Evolutionary conservation across 768 basidiomycete species (phyloP).

Genomic region (Piloderma croceum): DNA sequence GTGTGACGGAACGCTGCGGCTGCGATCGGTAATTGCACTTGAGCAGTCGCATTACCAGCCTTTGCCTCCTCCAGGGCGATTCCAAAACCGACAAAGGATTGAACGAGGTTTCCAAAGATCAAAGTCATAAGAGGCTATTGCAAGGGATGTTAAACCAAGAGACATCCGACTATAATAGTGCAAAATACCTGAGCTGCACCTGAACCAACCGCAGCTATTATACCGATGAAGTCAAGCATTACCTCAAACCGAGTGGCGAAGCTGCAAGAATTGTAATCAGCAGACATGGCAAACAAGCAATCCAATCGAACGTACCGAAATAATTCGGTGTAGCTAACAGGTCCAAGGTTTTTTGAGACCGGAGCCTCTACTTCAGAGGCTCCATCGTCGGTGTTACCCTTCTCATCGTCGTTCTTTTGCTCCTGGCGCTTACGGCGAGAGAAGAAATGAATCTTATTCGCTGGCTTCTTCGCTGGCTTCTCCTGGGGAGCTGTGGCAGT

Average conservation of each 20-base stretch:
- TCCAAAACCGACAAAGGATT: conserved; percentile 63
- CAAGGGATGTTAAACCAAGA: neutral
- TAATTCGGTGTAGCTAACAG: conserved; percentile 38
- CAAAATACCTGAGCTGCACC: conserved; percentile 73
- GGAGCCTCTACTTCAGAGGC: no score
- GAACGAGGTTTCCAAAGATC: conserved; percentile 78
- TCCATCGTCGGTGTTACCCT: no score
- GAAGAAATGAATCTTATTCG: no score
- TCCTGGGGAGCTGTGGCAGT: no score
- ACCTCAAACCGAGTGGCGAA: conserved; percentile 73
- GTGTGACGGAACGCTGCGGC: conserved; percentile 45
- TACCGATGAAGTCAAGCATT: conserved; percentile 59
- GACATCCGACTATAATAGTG: neutral
- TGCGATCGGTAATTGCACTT: conserved; percentile 21
- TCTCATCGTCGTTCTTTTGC: no score
- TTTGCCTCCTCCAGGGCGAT: conserved; percentile 18
- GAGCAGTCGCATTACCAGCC: conserved; percentile 23
- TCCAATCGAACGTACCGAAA: conserved; percentile 46
- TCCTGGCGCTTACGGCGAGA: no score
- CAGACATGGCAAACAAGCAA: no score
- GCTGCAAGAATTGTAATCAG: conserved; percentile 30
- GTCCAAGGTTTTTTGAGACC: conserved; percentile 25
- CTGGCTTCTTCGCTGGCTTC: no score
- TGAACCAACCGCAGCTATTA: conserved; percentile 67
- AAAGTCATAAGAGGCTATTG: conserved; percentile 70